Base-by-base conservation (phyloP, 306 rosid genomes). In the Cucurbita maxima region DNA sequence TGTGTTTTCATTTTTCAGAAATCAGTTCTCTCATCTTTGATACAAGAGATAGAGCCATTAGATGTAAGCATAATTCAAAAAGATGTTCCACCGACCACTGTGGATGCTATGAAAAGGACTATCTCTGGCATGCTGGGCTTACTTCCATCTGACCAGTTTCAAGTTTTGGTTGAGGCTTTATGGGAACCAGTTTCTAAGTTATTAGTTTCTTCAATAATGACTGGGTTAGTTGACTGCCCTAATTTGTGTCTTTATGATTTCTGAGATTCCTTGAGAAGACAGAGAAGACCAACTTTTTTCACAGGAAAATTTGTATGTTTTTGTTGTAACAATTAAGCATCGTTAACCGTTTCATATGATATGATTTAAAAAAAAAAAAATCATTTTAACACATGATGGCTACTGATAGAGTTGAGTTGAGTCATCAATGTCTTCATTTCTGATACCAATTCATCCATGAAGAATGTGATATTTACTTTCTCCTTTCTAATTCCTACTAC, bases 81-180 rank as follows among this genome's bases (percentile, higher is more conserved):
- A 86, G 97, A 90, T 76, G 97, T 94, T 68, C 89, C 92, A 1
- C 87, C 88, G 15, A 84, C 88, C 16, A 90, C 97, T 0, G 88
- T 93, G 12, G 97, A 89, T 80, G 98, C 98, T 61, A 94, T 90
- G 96, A 94, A 94, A 81, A 86, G 96, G 84, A 94, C 94, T 4
- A 86, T 94, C 52, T 94, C 98, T 7, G 96, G 98, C 75, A 90
- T 94, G 98, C 64, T 94, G 77, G 98, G 98, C 47, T 80, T 94
- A 78, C 97, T 94, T 73, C 98, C 98, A 4, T 90, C 98, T 15
- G 92, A 83, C 76, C 97, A 90, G 60, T 90, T 94, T 75, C 90
- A 87, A 45, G 98, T 94, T 60, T 82, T 87, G 13, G 84, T 90
- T 22, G 97, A 94, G 83, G 97, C 98, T 37, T 72, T 90, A 79